Evolutionary conservation across 2,329 filamentous ascomycete genomes (phyloP).

Genomic region (Neopestalotiopsis rosae): DNA sequence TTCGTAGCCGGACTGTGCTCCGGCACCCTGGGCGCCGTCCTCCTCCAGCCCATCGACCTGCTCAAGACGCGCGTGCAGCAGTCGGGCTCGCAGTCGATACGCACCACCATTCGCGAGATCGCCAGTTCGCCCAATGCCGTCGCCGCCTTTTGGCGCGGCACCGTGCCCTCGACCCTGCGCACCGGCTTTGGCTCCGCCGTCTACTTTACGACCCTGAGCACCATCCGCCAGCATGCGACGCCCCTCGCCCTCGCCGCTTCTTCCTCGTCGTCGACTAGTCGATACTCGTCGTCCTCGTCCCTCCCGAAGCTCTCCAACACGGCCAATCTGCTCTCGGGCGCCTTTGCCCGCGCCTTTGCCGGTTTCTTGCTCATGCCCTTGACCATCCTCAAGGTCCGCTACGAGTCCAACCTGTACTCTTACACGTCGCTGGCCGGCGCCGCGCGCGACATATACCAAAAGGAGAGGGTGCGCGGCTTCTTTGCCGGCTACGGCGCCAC

Average conservation of each 20-base stretch:
- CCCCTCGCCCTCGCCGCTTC: constrained; percentile 33
- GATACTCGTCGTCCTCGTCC: constrained; percentile 63
- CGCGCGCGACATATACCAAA: constrained; percentile 72
- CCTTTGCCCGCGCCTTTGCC: constrained; percentile 81
- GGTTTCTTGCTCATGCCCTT: constrained; percentile 95
- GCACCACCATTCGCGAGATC: constrained; percentile 72
- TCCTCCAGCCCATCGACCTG: constrained; percentile 93
- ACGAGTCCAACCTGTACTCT: constrained; percentile 85
- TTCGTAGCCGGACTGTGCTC: constrained; percentile 88
- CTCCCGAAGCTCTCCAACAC: constrained; percentile 83
- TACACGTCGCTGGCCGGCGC: constrained; percentile 81
- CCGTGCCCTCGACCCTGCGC: constrained; percentile 87
- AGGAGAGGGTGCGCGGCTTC: constrained; percentile 81
- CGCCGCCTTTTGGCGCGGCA: constrained; percentile 86
- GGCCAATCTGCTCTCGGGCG: constrained; percentile 85
- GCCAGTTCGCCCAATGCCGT: constrained; percentile 67
- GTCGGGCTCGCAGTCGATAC: constrained; percentile 73
- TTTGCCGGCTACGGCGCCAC: constrained; percentile 95
- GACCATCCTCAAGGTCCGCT: constrained; percentile 95
- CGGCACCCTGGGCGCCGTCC: constrained; percentile 84
- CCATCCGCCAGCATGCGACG: constrained; percentile 73
- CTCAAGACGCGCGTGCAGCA: constrained; percentile 97
- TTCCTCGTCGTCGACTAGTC: constrained; percentile 22
- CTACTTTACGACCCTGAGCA: constrained; percentile 90
- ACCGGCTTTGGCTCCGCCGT: constrained; percentile 92